A percentile compares a stretch with the other conserved stretches of the same genome.
These are phyloP conservation scores for Citrus hindsii DNA, from an alignment of 345 rosid genomes.

Conservation along the genomic window DNA sequence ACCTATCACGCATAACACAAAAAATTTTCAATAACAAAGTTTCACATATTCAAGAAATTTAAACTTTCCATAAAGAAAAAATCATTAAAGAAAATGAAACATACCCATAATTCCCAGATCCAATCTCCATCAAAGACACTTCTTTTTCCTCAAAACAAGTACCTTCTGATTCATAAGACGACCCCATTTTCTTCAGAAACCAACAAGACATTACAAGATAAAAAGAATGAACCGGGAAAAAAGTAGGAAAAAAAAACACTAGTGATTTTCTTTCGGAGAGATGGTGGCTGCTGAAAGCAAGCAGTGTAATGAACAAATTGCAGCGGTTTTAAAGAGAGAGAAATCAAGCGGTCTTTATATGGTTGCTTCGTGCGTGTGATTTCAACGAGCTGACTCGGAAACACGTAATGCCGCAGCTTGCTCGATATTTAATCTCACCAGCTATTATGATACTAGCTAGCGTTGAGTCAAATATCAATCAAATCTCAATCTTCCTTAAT, in stretches of 20 bases:
- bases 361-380: not conserved
- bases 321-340: not conserved
- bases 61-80: not conserved
- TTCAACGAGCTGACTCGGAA: constrained; percentile 9
- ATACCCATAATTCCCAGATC: constrained; percentile 69
- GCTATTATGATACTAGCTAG: not conserved
- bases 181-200: constrained; percentile 13
- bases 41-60: not conserved
- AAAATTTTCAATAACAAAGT: not conserved
- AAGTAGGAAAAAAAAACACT: not conserved
- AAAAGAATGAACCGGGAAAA: not conserved
- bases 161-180: not conserved
- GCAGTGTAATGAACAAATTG: not conserved
- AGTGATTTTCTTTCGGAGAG: not conserved
- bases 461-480: not conserved
- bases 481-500: constrained; percentile 1
- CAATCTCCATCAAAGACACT: constrained; percentile 33
- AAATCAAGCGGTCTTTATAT: not conserved
- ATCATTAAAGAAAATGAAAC: not conserved
- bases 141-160: constrained; percentile 10
- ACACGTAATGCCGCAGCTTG: constrained; percentile 4
- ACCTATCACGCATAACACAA: constrained; percentile 31
- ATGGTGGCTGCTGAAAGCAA: not conserved
- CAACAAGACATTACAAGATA: not conserved
- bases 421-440: constrained; percentile 6